Evolutionary conservation across 306 rosid species (phyloP).

Genomic region (Dalbergia cochinchinensis): DNA sequence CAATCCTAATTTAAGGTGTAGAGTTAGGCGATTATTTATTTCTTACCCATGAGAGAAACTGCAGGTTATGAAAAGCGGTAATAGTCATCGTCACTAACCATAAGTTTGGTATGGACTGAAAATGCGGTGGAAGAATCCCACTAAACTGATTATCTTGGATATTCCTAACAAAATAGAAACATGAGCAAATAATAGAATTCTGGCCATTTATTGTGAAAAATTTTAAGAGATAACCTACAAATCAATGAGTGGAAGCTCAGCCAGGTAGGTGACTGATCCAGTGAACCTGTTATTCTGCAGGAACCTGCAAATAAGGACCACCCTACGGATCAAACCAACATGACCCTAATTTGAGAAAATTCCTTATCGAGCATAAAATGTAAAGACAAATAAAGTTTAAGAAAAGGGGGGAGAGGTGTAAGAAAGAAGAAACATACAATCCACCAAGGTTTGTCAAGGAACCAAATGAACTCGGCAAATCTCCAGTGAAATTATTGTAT

Average conservation of each 20-base stretch:
- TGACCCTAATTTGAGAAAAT: conserved; percentile 1
- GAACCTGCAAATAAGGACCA: conserved; percentile 62
- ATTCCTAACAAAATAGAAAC: conserved; percentile 63
- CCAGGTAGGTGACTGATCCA: conserved; percentile 88
- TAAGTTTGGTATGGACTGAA: conserved; percentile 81
- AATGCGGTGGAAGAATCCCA: conserved; percentile 84
- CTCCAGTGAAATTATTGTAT: conserved; percentile 80
- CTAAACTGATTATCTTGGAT: conserved; percentile 84
- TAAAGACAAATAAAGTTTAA: conserved; percentile 29
- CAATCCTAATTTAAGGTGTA: conserved; percentile 65
- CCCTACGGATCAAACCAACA: conserved; percentile 36
- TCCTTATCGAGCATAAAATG: background rate
- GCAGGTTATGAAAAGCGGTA: conserved; percentile 24
- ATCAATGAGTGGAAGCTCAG: conserved; percentile 82
- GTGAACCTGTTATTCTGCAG: conserved; percentile 81
- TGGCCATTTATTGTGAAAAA: conserved; percentile 6
- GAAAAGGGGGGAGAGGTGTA: conserved; percentile 1
- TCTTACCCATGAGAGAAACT: conserved; percentile 18
- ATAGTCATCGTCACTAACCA: conserved; percentile 58
- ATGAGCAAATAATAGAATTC: conserved; percentile 34
- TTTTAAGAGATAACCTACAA: conserved; percentile 58
- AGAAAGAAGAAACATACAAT: conserved; percentile 62
- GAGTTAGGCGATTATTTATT: conserved; percentile 2
- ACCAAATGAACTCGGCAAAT: conserved; percentile 93
- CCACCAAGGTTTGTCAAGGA: conserved; percentile 68